Evolutionary conservation across 1,284 basidiomycete genomes (phyloP), one percentile per base, ranked within the genome.

Genomic region (Coniferiporia weirii): DNA sequence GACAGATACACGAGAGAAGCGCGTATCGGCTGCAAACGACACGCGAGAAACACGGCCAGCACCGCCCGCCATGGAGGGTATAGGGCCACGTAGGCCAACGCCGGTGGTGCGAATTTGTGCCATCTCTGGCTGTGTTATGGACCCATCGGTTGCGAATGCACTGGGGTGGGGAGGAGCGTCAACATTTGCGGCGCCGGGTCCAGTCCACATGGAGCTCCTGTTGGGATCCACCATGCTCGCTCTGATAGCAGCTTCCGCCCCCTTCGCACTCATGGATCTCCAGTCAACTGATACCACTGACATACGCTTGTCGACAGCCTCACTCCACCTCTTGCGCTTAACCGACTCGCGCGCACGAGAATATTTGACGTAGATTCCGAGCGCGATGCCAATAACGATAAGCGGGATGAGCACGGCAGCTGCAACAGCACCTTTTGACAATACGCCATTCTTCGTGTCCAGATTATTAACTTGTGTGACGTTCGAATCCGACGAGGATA

Each of bases 241-340:
- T 59, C 89, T 80, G 61, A 91, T 84, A 5, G 86, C 89, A 43
- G 84, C 86, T 40, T 78, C 77, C 1, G 89, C 89, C 54, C 88
- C 90, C 1, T 82, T 84, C 9, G 80, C 77, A 3, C 87, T 84
- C 67, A 93, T 85, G 38, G 80, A 77, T 68, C 83, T 84, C 90
- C 91, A 93, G 66, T 91, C 87, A 12, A 76, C 74, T 7, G 84
- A 85, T 64, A 91, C 84, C 61, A 85, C 85, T 15, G 85, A 86
- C 91, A 93, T 92, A 68, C 92, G 84, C 74, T 85, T 82, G 77
- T 93, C 85, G 71, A 95, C 72, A 36, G 75, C 78, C 70, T 84
- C 79, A 43, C 82, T 86, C 81, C 85, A 94, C 51, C 81, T 78
- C 71, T 79, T 82, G 65, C 83, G 77, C 71, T 89, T 82, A 61